These are phyloP conservation scores for Fraxinus cuspidata DNA, from an alignment of 257 asterid species.

Conservation along the genomic window DNA sequence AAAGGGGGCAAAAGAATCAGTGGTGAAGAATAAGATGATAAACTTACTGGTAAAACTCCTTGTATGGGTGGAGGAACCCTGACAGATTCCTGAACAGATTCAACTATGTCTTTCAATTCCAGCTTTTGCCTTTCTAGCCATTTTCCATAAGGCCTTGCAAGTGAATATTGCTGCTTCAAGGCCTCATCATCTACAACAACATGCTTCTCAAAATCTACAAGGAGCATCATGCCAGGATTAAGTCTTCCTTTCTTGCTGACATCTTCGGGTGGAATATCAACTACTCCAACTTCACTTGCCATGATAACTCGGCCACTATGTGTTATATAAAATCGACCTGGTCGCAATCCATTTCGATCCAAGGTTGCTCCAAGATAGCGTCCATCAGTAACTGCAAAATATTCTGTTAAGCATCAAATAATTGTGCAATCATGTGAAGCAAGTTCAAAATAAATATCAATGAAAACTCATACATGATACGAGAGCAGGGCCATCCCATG, in stretches of 20 bases:
- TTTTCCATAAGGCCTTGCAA: conserved; percentile 85
- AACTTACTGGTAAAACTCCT: conserved; percentile 78
- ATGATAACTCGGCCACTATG: conserved; percentile 96
- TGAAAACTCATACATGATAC: conserved; percentile 68
- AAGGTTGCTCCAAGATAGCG: conserved; percentile 98
- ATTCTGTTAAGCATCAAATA: conserved; percentile 28
- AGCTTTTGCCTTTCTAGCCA: conserved; percentile 90
- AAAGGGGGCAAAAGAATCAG: background rate
- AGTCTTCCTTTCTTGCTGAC: conserved; percentile 94
- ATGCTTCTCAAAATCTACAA: conserved; percentile 97
- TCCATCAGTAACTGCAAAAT: conserved; percentile 93
- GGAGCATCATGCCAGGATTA: conserved; percentile 99
- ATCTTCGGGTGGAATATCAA: conserved; percentile 96
- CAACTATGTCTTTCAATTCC: conserved; percentile 80
- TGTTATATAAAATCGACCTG: conserved; percentile 94
- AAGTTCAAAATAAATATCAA: conserved; percentile 8
- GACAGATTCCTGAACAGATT: conserved; percentile 70
- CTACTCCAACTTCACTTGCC: conserved; percentile 99
- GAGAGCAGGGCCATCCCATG: conserved; percentile 99
- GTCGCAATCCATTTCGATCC: conserved; percentile 97
- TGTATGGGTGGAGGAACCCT: conserved; percentile 69
- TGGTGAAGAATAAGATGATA: conserved; percentile 10
- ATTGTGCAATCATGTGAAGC: background rate
- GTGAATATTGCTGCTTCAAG: conserved; percentile 94
- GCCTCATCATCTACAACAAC: conserved; percentile 97